These are phyloP conservation scores for Diplodia seriata DNA, from an alignment of 2,329 filamentous ascomycete species.

Conservation along the genomic window DNA sequence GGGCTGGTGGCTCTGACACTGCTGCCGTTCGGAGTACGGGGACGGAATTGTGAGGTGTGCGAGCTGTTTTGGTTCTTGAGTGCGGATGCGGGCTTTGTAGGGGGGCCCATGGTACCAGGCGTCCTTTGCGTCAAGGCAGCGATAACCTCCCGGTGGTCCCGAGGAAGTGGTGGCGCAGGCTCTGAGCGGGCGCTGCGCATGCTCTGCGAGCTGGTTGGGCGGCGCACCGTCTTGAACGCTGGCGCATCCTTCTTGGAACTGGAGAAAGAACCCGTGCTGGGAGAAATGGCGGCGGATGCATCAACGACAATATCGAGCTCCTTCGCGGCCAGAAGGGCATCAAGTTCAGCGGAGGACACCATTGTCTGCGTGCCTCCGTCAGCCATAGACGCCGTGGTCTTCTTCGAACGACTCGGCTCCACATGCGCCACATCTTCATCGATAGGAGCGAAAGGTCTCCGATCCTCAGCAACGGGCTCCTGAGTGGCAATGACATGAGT, in stretches of 20 bases:
- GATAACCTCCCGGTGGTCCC: constrained; percentile 84
- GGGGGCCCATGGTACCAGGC: constrained; percentile 76
- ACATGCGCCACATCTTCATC: constrained; percentile 11
- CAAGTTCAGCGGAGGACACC: constrained; percentile 81
- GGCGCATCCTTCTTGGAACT: constrained; percentile 18
- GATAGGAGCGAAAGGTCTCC: too few species aligned
- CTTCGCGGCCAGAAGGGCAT: constrained; percentile 70
- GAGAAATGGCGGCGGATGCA: constrained; percentile 42
- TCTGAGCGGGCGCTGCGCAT: constrained; percentile 58
- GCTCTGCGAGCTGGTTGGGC: constrained; percentile 78
- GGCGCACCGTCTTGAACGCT: constrained; percentile 48
- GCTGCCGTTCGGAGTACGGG: constrained; percentile 46
- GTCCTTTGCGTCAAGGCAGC: constrained; percentile 68
- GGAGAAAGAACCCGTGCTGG: constrained; percentile 35
- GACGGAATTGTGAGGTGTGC: constrained; percentile 40
- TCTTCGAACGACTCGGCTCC: constrained; percentile 30
- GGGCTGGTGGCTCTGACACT: constrained; percentile 54
- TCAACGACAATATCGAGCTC: constrained; percentile 34
- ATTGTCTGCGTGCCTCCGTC: constrained; percentile 78
- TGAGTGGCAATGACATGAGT: constrained; percentile 8
- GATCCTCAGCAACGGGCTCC: constrained; percentile 5
- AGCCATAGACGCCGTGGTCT: not conserved
- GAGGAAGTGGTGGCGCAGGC: constrained; percentile 74
- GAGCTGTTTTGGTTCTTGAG: constrained; percentile 53
- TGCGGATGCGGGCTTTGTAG: constrained; percentile 80